These are phyloP conservation scores for Trichoderma erinaceum DNA, from an alignment of 495 filamentous ascomycete species.

Conservation along the genomic window DNA sequence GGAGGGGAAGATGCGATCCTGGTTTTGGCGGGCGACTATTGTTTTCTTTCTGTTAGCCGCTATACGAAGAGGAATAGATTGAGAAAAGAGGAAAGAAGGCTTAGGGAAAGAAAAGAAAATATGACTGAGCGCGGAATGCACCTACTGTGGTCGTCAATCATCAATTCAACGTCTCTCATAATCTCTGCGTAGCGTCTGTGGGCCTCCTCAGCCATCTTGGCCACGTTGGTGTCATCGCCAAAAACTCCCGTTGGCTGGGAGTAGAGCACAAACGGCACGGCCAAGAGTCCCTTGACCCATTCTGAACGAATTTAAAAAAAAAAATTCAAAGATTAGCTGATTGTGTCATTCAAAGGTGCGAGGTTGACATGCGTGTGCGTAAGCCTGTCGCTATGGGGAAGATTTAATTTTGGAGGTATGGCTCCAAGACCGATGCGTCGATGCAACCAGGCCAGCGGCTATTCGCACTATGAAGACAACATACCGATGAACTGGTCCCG, in stretches of 20 bases:
- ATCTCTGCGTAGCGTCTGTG: conserved; percentile 91
- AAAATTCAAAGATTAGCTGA: not conserved
- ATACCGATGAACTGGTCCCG: conserved; percentile 77
- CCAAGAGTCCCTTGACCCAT: conserved; percentile 76
- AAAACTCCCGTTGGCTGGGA: conserved; percentile 86
- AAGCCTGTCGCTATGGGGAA: not conserved
- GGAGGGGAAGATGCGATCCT: conserved; percentile 59
- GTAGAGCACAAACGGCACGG: conserved; percentile 94
- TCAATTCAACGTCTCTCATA: conserved; percentile 82
- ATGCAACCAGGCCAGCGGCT: not conserved
- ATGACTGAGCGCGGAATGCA: not conserved
- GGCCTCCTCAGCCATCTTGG: conserved; percentile 56
- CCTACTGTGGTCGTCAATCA: conserved; percentile 89
- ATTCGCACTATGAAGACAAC: conserved; percentile 8
- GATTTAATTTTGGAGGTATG: not conserved
- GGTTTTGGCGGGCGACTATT: conserved; percentile 63
- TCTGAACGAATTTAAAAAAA: conserved; percentile 30
- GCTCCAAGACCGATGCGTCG: not conserved
- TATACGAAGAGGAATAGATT: not conserved
- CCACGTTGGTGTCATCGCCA: conserved; percentile 54
- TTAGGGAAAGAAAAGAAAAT: not conserved
- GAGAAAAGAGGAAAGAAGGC: not conserved
- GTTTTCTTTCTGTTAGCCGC: conserved; percentile 16
- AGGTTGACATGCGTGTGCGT: too few relatives aligned
- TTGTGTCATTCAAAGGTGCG: too few relatives aligned